Base-by-base conservation (phyloP, 495 filamentous ascomycete genomes). In the Emericellopsis terricola region DNA sequence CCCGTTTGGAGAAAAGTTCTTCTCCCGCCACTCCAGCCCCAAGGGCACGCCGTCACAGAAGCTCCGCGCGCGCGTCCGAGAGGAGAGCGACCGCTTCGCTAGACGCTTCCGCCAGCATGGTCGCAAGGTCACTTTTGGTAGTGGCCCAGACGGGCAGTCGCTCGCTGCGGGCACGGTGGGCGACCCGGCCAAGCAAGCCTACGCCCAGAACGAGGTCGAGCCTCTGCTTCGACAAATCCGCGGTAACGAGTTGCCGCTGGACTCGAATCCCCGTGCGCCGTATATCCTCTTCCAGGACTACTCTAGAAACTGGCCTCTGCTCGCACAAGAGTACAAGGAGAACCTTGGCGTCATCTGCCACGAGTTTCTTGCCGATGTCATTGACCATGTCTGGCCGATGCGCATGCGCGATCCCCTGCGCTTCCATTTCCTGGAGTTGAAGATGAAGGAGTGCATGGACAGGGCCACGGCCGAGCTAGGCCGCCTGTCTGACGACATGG, bases 281-380 rank as follows among this genome's bases (percentile, higher is more conserved):
- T 60, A 60, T 40, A 53, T 53, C 38, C 43, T 60, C 13, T 60
- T 60, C 41, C 55, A 60, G 28, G 45, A 41, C 29, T 55, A 57
- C 31, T 53, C 49, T 8, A 47, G 52, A 37, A 42, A 50, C 26
- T 60, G 56, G 56, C 42, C 53, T n/a, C 43, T 40, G 34, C 43
- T 60, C 3, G 55, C 56, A 10, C 49, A 55, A 31, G 51, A 60
- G 34, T 55, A 60, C 38, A 56, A 53, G 43, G 53, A 56, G 28
- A 58, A 58, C 14, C 42, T 60, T 4, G 53, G 51, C 14, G 53
- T 55, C 11, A 51, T 58, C 2, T 60, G 56, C 44, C 57, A 52
- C 44, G 51, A 60, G 41, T 60, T 60, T 33, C 48, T 60, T 10
- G 42, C 41, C 38, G 51, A 57, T 43, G 41, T 60, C 11, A 52